These are phyloP conservation scores for Coffea humblotiana DNA, from an alignment of 305 asterid species.

Conservation along the genomic window DNA sequence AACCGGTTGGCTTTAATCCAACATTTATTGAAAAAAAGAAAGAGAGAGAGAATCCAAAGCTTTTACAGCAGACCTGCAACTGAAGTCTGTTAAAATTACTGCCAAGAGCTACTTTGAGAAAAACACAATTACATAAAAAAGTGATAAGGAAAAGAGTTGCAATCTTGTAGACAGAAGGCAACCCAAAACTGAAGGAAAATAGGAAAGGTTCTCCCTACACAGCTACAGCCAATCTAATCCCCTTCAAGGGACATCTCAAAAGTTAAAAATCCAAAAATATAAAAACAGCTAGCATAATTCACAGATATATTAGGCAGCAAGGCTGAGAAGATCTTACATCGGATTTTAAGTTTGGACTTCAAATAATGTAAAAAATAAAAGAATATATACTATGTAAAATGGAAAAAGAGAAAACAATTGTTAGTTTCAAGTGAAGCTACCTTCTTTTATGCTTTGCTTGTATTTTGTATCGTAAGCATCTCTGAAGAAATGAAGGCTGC, in stretches of 20 bases:
- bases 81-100: background rate
- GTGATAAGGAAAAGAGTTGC: background rate
- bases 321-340: too few relatives aligned
- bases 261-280: background rate
- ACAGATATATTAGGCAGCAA: too few relatives aligned
- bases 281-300: too few relatives aligned
- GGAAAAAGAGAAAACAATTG: background rate
- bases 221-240: background rate
- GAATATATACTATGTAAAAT: background rate
- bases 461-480: constrained; percentile 81
- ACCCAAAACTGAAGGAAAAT: background rate
- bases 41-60: background rate
- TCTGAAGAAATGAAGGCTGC: constrained; percentile 89
- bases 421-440: constrained; percentile 32
- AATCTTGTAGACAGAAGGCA: background rate
- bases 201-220: background rate
- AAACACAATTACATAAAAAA: background rate
- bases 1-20: background rate
- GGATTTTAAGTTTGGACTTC: background rate
- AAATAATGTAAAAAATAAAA: background rate
- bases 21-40: background rate
- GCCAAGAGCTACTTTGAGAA: background rate
- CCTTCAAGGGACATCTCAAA: background rate
- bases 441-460: constrained; percentile 82
- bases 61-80: background rate